Percentiles rank a stretch among this genome's conserved stretches.
Evolutionary conservation across 257 asterid species (phyloP).

Genomic region (Jaltomata sinuosa): DNA sequence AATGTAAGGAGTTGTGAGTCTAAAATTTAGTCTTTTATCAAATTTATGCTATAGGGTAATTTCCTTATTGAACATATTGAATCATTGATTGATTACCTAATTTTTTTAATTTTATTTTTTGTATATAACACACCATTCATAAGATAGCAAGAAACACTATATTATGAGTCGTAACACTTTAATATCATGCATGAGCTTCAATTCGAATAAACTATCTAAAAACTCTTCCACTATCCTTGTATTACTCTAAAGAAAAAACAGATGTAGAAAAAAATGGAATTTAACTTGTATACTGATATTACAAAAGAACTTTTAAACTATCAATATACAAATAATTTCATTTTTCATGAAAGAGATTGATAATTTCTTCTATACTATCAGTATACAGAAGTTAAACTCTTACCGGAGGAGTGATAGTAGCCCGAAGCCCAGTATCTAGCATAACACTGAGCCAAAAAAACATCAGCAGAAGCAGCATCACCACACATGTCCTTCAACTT

Average conservation of each 20-base stretch:
- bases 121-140: background rate
- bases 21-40: background rate
- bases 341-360: background rate
- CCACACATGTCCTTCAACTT: constrained; percentile 31
- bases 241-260: background rate
- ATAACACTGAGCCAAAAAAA: constrained; percentile 35
- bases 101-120: background rate
- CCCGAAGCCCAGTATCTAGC: constrained; percentile 38
- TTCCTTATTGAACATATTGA: background rate
- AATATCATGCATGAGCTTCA: background rate
- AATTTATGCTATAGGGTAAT: background rate
- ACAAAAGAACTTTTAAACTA: background rate
- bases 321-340: background rate
- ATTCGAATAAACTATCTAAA: background rate
- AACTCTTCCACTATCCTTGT: background rate
- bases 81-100: background rate
- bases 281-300: background rate
- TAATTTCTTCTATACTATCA: background rate
- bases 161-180: background rate
- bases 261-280: background rate
- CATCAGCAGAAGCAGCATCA: constrained; percentile 29
- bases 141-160: background rate
- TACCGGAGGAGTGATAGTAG: constrained; percentile 25
- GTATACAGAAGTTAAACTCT: background rate
- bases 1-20: background rate